Percentiles rank a stretch among this genome's conserved stretches.
Evolutionary conservation across 2,329 filamentous ascomycete species (phyloP).

Genomic region (Alternaria sp.): DNA sequence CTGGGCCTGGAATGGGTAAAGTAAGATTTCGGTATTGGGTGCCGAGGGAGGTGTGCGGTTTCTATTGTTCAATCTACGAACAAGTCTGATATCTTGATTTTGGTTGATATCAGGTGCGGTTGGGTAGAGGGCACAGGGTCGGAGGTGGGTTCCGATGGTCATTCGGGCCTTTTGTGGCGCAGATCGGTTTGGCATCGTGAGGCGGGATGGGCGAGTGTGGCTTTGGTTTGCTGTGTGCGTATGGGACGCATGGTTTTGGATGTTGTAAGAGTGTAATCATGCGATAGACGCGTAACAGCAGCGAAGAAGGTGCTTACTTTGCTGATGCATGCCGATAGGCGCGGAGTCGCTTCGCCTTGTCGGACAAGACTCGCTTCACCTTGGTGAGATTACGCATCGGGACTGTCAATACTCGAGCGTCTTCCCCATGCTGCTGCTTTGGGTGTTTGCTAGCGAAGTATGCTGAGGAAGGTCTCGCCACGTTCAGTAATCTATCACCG

Average conservation of each 20-base stretch:
- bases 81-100: not conserved
- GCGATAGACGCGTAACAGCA: not conserved
- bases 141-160: not conserved
- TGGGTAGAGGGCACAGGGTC: too few relatives aligned
- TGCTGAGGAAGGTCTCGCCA: not conserved
- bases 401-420: not conserved
- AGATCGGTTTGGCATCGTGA: not conserved
- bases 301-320: not conserved
- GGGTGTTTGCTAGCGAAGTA: not conserved
- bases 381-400: not conserved
- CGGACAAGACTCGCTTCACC: not conserved
- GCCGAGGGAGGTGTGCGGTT: not conserved
- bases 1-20: not conserved
- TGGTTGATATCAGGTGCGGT: not conserved
- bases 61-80: not conserved
- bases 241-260: not conserved
- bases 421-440: not conserved
- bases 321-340: not conserved
- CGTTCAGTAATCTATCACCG: not conserved
- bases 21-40: not conserved
- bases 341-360: not conserved
- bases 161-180: not conserved
- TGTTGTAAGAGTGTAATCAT: not conserved
- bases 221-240: not conserved
- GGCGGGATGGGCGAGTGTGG: not conserved